A percentile compares a stretch with the other conserved stretches of the same genome.
Evolutionary conservation across 805 yeast genomes (phyloP).

Genomic region (Schizosaccharomyces cryophilus): DNA sequence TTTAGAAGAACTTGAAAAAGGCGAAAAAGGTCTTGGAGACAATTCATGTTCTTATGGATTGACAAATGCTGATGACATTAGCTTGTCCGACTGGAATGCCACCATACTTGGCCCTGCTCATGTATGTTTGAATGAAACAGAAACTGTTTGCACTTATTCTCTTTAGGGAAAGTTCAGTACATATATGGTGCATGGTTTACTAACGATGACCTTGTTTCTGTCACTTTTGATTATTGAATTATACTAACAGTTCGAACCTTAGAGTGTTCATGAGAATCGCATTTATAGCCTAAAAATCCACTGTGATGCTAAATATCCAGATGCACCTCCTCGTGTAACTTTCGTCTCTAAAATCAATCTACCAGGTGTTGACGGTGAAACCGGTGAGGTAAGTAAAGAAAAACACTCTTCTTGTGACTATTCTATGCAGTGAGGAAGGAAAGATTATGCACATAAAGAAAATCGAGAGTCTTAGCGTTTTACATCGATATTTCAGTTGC

Average conservation of each 20-base stretch:
- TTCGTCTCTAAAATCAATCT: conserved; percentile 69
- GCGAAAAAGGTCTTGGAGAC: conserved; percentile 92
- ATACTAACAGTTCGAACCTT: conserved; percentile 2
- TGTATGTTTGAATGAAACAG: conserved; percentile 6
- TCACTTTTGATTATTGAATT: background rate
- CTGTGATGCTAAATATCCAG: conserved; percentile 74
- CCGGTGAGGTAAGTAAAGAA: conserved; percentile 20
- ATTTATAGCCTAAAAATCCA: conserved; percentile 62
- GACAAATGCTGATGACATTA: conserved; percentile 67
- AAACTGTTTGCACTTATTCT: background rate
- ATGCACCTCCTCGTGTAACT: conserved; percentile 57
- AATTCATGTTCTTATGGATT: conserved; percentile 92
- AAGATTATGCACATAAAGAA: conserved; percentile 13
- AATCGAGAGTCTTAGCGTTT: background rate
- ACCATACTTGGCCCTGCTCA: conserved; percentile 96
- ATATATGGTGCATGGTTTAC: too few species aligned
- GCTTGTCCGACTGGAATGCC: conserved; percentile 93
- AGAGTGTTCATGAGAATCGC: conserved; percentile 66
- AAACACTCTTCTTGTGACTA: background rate
- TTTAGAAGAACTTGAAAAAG: conserved; percentile 88
- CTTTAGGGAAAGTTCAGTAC: background rate
- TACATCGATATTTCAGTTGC: background rate
- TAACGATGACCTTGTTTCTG: background rate
- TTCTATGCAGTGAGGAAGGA: background rate
- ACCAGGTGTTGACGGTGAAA: conserved; percentile 57